These are phyloP conservation scores for Mortierella alpina DNA, from an alignment of 192 early-diverging fungal species.

Conservation along the genomic window DNA sequence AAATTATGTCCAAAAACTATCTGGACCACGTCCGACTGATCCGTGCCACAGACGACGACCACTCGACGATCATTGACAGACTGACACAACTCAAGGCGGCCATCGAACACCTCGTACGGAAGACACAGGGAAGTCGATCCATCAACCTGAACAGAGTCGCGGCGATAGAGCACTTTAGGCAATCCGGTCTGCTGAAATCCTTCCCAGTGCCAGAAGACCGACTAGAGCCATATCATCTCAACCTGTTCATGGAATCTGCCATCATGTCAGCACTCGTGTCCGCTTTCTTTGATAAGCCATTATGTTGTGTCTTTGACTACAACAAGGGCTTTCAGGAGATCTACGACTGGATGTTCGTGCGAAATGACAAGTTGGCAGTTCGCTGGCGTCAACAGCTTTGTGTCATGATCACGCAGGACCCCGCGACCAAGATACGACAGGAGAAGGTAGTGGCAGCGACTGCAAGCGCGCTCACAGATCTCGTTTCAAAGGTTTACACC, in stretches of 20 bases:
- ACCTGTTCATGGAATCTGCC: conserved; percentile 43
- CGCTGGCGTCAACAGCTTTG: conserved; percentile 53
- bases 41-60: conserved; percentile 47
- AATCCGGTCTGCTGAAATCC: conserved; percentile 7
- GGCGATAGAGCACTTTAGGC: conserved; percentile 33
- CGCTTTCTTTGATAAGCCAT: conserved; percentile 32
- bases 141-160: conserved; percentile 25
- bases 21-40: conserved; percentile 44
- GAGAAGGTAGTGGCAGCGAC: conserved; percentile 21
- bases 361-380: conserved; percentile 27
- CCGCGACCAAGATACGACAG: conserved; percentile 28
- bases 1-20: conserved; percentile 51
- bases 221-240: conserved; percentile 39
- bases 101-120: conserved; percentile 45
- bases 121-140: conserved; percentile 30
- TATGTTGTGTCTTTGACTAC: conserved; percentile 43
- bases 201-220: conserved; percentile 20
- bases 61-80: conserved; percentile 38
- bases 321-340: conserved; percentile 43
- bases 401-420: conserved; percentile 41
- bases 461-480: neutral
- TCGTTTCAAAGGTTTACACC: conserved; percentile 30
- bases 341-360: conserved; percentile 42
- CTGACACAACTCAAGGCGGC: conserved; percentile 27
- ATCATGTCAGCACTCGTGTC: conserved; percentile 27